Evolutionary conservation across 2,329 filamentous ascomycete species (phyloP), one percentile per base, ranked within the genome.

Genomic region (Pseudogymnoascus sp.): DNA sequence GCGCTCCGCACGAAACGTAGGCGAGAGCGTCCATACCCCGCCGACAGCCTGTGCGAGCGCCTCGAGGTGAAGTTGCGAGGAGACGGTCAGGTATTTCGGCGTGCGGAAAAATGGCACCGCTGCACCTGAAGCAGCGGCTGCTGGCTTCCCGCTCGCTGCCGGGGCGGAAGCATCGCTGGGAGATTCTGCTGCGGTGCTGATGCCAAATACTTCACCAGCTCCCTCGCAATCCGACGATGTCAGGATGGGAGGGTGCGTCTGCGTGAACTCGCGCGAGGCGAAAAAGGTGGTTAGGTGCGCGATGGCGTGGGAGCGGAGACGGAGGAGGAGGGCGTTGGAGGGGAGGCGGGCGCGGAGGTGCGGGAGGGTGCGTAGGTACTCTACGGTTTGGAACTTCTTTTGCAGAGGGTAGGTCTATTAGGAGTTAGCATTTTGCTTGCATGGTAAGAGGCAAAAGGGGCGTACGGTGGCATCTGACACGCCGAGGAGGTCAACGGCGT

Each of bases 191-290:
- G 50, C 16, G 11, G 84, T 79, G 18, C 79, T 73, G 38, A 97
- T 79, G 8, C 86, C 85, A 71, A 99, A 99, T 16, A 96, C 93
- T 73, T 97, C 93, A 0, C 95, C 95, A 1, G 93, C 95, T 3
- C 95, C 95, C 78, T 99, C 95, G 72, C 95, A 99, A 71, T 99
- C 95, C 0, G 93, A 96, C 0, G 93, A 97, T 1, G 95, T 97
- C 71, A 99, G 90, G 70, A 97, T 87, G 4, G 95, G 95, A 3
- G 95, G 91, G 69, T 97, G 93, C 6, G 90, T 91, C 76, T 97
- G 89, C 64, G 90, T 82, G 70, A 90, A 93, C 63, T 85, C 81
- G 64, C 85, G 82, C 25, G 79, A 77, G 56, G 83, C 82, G 76
- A 97, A 97, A 76, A 92, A 93, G 56, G 82, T 83, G 62, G 86